phyloP scores from a whole-genome alignment of 495 filamentous ascomycete species.

The Amphirosellinia nigrospora region DNA sequence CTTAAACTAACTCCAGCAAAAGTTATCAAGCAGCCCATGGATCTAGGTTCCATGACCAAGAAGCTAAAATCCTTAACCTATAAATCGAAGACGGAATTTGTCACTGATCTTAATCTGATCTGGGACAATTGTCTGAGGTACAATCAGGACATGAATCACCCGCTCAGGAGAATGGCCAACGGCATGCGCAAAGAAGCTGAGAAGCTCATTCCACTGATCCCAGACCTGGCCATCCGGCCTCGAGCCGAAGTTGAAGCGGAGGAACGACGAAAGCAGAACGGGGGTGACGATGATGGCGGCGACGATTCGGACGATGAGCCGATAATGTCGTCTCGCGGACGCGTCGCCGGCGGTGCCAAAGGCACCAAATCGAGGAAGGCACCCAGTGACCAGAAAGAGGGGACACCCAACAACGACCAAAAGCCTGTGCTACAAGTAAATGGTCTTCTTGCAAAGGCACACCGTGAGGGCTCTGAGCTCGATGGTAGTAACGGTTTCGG shows the following conservation, averaged over 20 bases:
- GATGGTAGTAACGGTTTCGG: slow-evolving; percentile 81
- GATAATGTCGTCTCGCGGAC: slow-evolving; percentile 94
- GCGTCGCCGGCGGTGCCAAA: slow-evolving; percentile 80
- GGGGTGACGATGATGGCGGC: slow-evolving; percentile 78
- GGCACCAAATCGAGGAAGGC: slow-evolving; percentile 83
- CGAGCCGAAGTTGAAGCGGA: slow-evolving; percentile 96
- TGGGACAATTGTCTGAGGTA: slow-evolving; percentile 97
- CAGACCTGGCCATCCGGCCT: slow-evolving; percentile 86
- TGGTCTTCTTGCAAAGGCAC: slow-evolving; percentile 53
- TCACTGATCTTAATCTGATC: slow-evolving; percentile 89
- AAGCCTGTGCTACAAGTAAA: slow-evolving; percentile 63
- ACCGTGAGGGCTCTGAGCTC: slow-evolving; percentile 58
- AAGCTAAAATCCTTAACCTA: slow-evolving; percentile 88
- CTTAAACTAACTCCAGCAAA: slow-evolving; percentile 36
- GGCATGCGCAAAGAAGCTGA: slow-evolving; percentile 97
- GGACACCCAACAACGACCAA: slow-evolving; percentile 71
- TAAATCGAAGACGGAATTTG: slow-evolving; percentile 94
- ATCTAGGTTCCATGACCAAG: slow-evolving; percentile 97
- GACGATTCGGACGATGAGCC: slow-evolving; percentile 97
- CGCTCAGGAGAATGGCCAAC: slow-evolving; percentile 88
- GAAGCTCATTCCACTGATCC: slow-evolving; percentile 92
- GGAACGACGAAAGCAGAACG: slow-evolving; percentile 80
- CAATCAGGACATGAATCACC: slow-evolving; percentile 87
- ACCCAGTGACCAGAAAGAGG: slow-evolving; percentile 76
- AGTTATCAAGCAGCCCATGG: slow-evolving; percentile 99